Percentiles rank a stretch among this genome's conserved stretches.
These are phyloP conservation scores for Eucalyptus sideroxylon DNA, from an alignment of 345 rosid species.

Conservation along the genomic window DNA sequence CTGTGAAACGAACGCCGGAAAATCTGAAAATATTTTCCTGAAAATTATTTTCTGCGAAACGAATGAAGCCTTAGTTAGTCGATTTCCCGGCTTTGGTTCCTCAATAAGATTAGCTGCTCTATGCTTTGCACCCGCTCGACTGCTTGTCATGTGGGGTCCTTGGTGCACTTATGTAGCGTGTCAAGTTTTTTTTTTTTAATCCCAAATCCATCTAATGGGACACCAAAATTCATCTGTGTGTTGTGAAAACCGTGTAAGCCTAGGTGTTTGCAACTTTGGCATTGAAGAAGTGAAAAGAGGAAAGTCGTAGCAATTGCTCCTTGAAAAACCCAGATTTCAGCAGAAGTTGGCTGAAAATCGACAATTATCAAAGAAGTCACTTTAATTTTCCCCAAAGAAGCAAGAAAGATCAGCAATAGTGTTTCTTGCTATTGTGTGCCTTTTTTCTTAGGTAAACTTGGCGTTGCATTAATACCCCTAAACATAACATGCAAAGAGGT, in stretches of 20 bases:
- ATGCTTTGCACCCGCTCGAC: background rate
- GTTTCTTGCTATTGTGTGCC: background rate
- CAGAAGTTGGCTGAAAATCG: background rate
- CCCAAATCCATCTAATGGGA: background rate
- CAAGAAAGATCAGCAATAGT: background rate
- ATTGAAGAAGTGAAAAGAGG: background rate
- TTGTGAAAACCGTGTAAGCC: background rate
- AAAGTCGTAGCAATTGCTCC: background rate
- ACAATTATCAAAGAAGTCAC: background rate
- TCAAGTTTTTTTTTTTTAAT: background rate
- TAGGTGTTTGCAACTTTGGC: background rate
- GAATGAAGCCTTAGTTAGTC: too few species aligned
- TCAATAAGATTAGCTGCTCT: background rate
- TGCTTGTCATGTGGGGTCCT: background rate
- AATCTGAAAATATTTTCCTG: too few species aligned
- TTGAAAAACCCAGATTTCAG: background rate
- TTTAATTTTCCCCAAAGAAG: background rate
- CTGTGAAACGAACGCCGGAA: too few species aligned
- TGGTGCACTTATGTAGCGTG: background rate
- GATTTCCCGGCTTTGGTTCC: too few species aligned
- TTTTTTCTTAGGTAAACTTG: background rate
- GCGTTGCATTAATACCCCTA: background rate
- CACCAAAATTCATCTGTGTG: background rate
- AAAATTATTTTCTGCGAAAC: too few species aligned
- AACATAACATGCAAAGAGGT: background rate